Base-by-base conservation (phyloP, 2,329 filamentous ascomycete species). In the Cladosporium phlei region DNA sequence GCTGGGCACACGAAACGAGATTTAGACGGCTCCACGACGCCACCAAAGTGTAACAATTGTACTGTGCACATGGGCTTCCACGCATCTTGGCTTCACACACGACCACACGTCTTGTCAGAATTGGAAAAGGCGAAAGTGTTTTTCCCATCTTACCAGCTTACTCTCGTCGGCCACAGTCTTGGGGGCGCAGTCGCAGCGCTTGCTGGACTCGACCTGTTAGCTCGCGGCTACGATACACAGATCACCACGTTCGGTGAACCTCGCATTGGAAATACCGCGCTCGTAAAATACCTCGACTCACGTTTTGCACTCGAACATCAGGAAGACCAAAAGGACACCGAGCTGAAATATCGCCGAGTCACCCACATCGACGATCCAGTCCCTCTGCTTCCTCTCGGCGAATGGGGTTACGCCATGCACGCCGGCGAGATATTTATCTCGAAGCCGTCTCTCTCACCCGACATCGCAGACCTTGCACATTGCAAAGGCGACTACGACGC, bases 191-290 rank as follows among this genome's bases (percentile, higher is more conserved):
- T 98, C 2, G 91, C 93, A 2, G 85, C 87, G 1, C 77, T 98
- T 3, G 93, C 90, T 1, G 87, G 79, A 1, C 73, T 96, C 22
- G 93, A 98, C 61, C 78, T 95, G 60, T 77, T 81, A 49, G 77
- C 82, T 0, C 73, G 84, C n/a, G 88, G 85, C 14, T 93, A 84
- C 82, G 68, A 83, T 7, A 81, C 90, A 2, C 67, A 75, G 11
- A 80, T 95, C 30, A 97, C 91, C 4, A 97, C 93, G 0, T 98
- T 95, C 66, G 93, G 93, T 8, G 88, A 97, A 67, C 93, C 93
- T 16, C 71, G 76, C 32, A 59, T 82, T 2, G 79, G 79, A 2
- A 83, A 83, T 55, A 58, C 64, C 33, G 69, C 64, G 3, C 66
- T 83, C 32, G 73, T 67, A 11, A 55, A 64, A 4, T 83, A 78